Percentiles rank a stretch among this genome's conserved stretches.
Conservation (phyloP, 345 rosid species). For the Streptanthus diversifolius region DNA sequence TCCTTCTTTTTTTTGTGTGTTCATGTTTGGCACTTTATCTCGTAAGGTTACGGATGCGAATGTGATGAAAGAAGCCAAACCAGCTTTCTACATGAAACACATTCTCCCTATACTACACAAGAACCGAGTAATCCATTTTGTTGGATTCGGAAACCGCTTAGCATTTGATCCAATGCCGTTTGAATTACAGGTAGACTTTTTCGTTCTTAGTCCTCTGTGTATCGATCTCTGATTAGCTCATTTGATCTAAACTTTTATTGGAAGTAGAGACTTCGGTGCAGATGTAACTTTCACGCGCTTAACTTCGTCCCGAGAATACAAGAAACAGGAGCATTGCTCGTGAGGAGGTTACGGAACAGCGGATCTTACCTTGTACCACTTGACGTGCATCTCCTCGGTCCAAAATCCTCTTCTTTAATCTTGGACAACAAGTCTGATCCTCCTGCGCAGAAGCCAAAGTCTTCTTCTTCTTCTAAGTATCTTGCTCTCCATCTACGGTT, state of each 20-base stretch:
- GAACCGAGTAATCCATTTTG: constrained; percentile 73
- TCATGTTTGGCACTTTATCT: constrained; percentile 14
- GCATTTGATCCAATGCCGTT: constrained; percentile 89
- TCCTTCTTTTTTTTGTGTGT: neutral
- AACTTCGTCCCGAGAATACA: constrained; percentile 71
- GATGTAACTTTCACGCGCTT: constrained; percentile 91
- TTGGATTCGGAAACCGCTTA: constrained; percentile 93
- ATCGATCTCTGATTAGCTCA: neutral
- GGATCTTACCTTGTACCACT: constrained; percentile 47
- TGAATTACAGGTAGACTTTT: constrained; percentile 65
- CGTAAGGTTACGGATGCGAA: constrained; percentile 67
- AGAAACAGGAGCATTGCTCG: constrained; percentile 74
- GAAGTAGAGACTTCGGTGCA: constrained; percentile 94
- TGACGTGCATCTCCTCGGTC: constrained; percentile 71
- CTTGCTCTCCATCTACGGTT: constrained; percentile 87
- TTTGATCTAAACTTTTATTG: neutral
- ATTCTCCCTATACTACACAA: constrained; percentile 71
- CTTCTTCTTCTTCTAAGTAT: constrained; percentile 50
- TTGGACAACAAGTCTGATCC: constrained; percentile 30
- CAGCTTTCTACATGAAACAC: constrained; percentile 60
- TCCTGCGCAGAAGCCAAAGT: neutral
- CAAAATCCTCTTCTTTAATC: constrained; percentile 41
- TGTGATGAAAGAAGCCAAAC: constrained; percentile 76
- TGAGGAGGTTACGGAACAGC: constrained; percentile 54
- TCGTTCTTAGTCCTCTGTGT: neutral